These are phyloP conservation scores for Monosporascus sp. DNA, from an alignment of 2,329 filamentous ascomycete species.

Conservation along the genomic window DNA sequence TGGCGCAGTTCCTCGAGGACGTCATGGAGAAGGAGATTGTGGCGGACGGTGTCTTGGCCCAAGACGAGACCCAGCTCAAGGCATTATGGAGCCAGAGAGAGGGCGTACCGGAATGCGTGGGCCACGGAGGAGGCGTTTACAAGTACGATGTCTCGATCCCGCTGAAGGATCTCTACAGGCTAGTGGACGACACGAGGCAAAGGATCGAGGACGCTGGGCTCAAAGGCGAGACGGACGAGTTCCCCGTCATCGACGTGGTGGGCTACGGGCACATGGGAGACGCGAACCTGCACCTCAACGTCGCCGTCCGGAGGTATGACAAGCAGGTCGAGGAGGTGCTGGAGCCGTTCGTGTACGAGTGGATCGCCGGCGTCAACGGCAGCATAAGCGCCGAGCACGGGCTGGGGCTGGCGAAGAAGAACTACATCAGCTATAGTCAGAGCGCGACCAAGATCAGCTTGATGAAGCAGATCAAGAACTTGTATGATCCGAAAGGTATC, in stretches of 20 bases:
- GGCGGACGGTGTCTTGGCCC: conserved; percentile 81
- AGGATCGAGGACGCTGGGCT: conserved; percentile 70
- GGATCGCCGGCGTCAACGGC: conserved; percentile 81
- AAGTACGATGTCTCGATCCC: conserved; percentile 98
- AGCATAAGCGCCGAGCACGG: conserved; percentile 98
- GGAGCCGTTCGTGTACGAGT: conserved; percentile 96
- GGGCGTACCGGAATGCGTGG: conserved; percentile 82
- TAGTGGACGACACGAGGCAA: conserved; percentile 80
- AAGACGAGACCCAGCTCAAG: conserved; percentile 85
- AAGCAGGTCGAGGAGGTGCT: conserved; percentile 79
- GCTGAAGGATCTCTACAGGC: conserved; percentile 74
- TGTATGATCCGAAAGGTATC: conserved; percentile 96
- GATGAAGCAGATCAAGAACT: conserved; percentile 92
- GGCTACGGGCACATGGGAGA: conserved; percentile 99
- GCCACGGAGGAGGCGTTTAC: conserved; percentile 91
- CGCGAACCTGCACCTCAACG: conserved; percentile 89
- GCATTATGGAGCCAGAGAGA: conserved; percentile 90
- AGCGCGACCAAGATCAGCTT: conserved; percentile 79
- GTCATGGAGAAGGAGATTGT: conserved; percentile 88
- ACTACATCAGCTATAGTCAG: conserved; percentile 88
- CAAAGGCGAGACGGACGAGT: conserved; percentile 67
- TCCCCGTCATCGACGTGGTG: conserved; percentile 82
- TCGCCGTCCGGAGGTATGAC: conserved; percentile 77
- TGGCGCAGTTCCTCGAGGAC: conserved; percentile 83
- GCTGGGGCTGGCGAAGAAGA: conserved; percentile 89